Evolutionary conservation across 208 protist species (phyloP).

Genomic region (Acanthamoeba royreba): DNA sequence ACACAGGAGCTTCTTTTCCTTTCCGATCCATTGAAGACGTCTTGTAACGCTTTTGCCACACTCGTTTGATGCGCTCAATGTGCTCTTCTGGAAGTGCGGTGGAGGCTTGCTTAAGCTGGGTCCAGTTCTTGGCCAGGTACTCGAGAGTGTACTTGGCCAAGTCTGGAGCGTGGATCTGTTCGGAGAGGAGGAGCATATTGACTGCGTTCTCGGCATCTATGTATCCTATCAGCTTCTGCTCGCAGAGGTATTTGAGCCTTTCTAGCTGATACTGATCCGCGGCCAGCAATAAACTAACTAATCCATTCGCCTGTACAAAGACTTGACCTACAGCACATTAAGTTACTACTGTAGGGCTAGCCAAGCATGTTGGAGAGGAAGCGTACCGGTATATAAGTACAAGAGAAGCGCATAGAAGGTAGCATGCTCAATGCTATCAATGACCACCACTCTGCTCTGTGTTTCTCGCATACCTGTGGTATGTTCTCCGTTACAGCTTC

Average conservation of each 20-base stretch:
- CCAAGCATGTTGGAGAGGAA: background rate
- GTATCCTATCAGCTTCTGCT: conserved; percentile 1
- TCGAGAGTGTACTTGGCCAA: conserved; percentile 7
- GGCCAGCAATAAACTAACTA: background rate
- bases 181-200: background rate
- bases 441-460: background rate
- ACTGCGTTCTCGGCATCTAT: conserved; percentile 6
- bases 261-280: conserved; percentile 43
- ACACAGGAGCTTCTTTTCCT: background rate
- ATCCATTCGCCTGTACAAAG: background rate
- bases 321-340: background rate
- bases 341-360: background rate
- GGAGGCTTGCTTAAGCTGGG: background rate
- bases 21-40: background rate
- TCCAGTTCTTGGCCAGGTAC: conserved; percentile 3
- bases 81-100: background rate
- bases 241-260: conserved; percentile 34
- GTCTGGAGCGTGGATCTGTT: background rate
- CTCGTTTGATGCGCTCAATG: background rate
- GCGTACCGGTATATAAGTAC: conserved; percentile 14
- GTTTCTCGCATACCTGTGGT: background rate
- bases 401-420: conserved; percentile 16
- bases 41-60: background rate
- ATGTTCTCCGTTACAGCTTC: background rate
- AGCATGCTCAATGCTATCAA: background rate